Conservation (phyloP, 2,329 filamentous ascomycete genomes). For the Verticillium dahliae region DNA sequence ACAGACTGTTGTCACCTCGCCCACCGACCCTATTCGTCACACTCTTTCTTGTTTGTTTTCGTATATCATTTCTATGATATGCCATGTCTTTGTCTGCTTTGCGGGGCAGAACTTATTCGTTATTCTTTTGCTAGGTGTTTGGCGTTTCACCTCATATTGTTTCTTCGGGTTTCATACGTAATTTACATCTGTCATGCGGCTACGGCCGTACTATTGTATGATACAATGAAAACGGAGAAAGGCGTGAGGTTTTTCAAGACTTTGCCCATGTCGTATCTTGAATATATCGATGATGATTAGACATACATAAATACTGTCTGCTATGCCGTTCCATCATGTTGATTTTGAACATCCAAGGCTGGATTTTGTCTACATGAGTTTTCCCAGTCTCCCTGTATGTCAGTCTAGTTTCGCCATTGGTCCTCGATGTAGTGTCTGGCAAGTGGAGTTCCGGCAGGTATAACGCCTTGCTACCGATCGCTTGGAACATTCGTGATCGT, state of each 20-base stretch:
- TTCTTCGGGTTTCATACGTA: background rate
- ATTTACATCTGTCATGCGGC: background rate
- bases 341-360: no score
- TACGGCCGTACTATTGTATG: background rate
- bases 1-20: background rate
- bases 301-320: no score
- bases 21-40: background rate
- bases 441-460: no score
- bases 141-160: background rate
- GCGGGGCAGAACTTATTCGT: background rate
- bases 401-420: no score
- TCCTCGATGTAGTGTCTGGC: background rate
- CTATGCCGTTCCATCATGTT: no score
- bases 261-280: background rate
- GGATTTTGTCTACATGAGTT: no score
- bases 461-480: no score
- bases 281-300: background rate
- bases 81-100: background rate
- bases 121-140: background rate
- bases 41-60: background rate
- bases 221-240: background rate
- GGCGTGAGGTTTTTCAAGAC: background rate
- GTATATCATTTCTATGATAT: background rate
- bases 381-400: no score
- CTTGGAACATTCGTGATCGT: no score